Base-by-base conservation (phyloP, 768 basidiomycete species). In the Kwoniella bestiolae region DNA sequence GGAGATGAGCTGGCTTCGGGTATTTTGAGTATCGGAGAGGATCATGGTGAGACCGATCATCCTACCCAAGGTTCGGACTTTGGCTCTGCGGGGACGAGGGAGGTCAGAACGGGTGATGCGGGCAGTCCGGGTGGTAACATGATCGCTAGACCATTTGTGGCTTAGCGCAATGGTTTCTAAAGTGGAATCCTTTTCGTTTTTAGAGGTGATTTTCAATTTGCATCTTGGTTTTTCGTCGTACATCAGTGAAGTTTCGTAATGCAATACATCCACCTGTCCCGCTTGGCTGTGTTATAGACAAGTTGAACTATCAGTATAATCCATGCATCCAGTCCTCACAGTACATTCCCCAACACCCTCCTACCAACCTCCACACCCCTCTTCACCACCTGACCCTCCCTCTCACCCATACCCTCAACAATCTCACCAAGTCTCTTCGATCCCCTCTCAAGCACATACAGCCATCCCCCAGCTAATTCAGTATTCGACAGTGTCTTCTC, bases 291-390 rank as follows among this genome's bases (percentile, higher is more conserved):
- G 12, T 41, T 18, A 41, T 4, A 1, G 5, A 18, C 12, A 16
- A 14, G 38, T 6, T 41, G 12, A 14, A 41, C 18, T 14, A 1
- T 16, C 1, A 0, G 0, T 41, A 41, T 41, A 0, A 1, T 3
- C 38, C 1, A 41, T 7, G 23, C 23, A n/a, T n/a, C n/a, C n/a
- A n/a, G n/a, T n/a, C n/a, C n/a, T n/a, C 32, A 61, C 2, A 61
- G 23, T 3, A 31, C 60, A 61, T 61, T 61, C 25, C 58, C 84
- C 60, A 94, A 70, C 1, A 89, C 89, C 45, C 90, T 90, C 74
- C 85, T 86, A 23, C 89, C 90, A 14, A 92, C 80, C 50, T 82
- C 84, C 61, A 83, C 83, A 0, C 88, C 89, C 90, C 90, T 93
- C 66, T 84, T 84, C 26, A 90, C 76, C 28, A 90, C 82, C 16